Base-by-base conservation (phyloP, 108 stramenopile species). In the Nitzschia palea region DNA sequence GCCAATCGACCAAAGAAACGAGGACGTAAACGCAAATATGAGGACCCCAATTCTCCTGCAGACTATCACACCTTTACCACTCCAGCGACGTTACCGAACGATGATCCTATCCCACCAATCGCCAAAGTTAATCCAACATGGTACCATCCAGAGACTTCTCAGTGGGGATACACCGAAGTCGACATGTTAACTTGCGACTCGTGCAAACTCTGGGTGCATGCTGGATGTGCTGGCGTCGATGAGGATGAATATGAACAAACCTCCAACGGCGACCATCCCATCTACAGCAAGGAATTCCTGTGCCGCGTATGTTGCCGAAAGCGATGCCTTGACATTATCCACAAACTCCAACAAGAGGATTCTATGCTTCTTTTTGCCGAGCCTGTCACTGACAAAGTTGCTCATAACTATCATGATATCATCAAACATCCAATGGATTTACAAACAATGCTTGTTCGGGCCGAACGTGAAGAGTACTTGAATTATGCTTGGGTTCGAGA, bases 341-440 rank as follows among this genome's bases (percentile, higher is more conserved):
- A 70, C 9, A 63, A 55, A 10, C 58, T 92, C 44, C 53, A 71
- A 55, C 59, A 78, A 43, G 79, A 86, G 37, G 95, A 96, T 66
- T 63, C 29, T 17, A 73, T 79, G 18, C 34, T 55, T 2, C 61
- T 96, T 10, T 96, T 96, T 76, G 85, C 89, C 4, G 70, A 73
- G 35, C 95, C 95, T 6, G 95, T 96, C 12, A 87, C 91, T 22
- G 91, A 91, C 36, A 73, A 84, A 35, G 77, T 90, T 20, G 92
- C 92, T 22, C 96, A 95, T 0, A 96, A 87, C 52, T 99, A 99
- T 70, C 81, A 76, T 59, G 95, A 98, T 62, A 72, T 95, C 14
- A 89, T 96, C 63, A 90, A 86, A 45, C 48, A 86, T 27, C 97
- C 98, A 10, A 99, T 99, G 98, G 98, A 99, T 84, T 62, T 99